Evolutionary conservation across 306 rosid species (phyloP).

Genomic region (Cucurbita ficifolia): DNA sequence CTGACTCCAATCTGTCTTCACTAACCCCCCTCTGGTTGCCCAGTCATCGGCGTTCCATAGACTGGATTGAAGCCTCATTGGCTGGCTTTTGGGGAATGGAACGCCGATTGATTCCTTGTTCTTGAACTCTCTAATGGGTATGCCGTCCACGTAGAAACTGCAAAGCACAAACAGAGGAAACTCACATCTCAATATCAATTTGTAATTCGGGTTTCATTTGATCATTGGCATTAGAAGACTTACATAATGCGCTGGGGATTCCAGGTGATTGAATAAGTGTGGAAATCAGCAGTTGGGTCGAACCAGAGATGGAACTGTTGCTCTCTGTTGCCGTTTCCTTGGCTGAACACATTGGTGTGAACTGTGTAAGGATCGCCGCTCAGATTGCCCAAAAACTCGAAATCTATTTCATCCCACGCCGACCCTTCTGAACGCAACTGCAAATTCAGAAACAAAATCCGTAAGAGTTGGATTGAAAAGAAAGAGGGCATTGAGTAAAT

Average conservation of each 20-base stretch:
- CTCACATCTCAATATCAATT: too few relatives aligned
- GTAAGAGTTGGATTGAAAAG: too few relatives aligned
- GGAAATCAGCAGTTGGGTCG: conserved; percentile 63
- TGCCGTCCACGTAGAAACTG: conserved; percentile 38
- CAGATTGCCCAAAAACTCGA: conserved; percentile 52
- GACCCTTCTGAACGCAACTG: conserved; percentile 50
- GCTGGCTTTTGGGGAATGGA: conserved; percentile 48
- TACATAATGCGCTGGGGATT: conserved; percentile 20
- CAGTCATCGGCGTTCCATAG: conserved; percentile 66
- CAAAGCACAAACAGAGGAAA: not conserved
- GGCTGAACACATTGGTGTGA: conserved; percentile 53
- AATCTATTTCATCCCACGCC: conserved; percentile 68
- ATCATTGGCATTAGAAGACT: not conserved
- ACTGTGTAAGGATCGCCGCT: conserved; percentile 63
- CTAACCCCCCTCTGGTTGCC: conserved; percentile 74
- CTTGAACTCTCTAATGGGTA: conserved; percentile 60
- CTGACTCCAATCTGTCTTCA: conserved; percentile 47
- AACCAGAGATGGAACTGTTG: conserved; percentile 73
- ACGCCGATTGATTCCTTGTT: conserved; percentile 40
- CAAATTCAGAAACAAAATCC: not conserved
- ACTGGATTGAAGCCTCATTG: conserved; percentile 52
- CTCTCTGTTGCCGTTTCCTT: conserved; percentile 64
- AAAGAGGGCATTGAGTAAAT: not conserved
- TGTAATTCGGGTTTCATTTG: too few relatives aligned
- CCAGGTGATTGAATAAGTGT: conserved; percentile 47